Base-by-base conservation (phyloP, 2,329 filamentous ascomycete species). In the Blastomyces gilchristii region DNA sequence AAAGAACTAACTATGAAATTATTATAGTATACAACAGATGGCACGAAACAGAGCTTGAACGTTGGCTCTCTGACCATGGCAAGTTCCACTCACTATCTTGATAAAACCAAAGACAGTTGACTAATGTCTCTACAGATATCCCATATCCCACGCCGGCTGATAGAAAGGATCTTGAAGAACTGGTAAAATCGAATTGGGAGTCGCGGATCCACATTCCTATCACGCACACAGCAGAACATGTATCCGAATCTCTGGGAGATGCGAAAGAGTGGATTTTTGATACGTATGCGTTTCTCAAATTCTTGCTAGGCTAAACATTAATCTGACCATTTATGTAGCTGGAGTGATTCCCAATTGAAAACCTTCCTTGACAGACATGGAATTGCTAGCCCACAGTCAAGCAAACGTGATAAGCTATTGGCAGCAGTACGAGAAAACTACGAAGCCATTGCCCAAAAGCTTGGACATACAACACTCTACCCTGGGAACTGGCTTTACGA, bases 21-120 rank as follows among this genome's bases (percentile, higher is more conserved):
- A 64, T 64, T 68, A 58, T 72, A 96, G 93, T 88, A 18, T 97
- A 97, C 82, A 97, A 97, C 80, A 97, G 94, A 76, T 99, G 94
- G 94, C 93, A 97, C 71, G 88, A 97, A 81, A 96, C 90, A 28
- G 94, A 99, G 82, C 85, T 99, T 39, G 93, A 99, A 80, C 86
- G 92, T 71, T 99, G 94, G 94, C 86, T 99, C 59, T 89, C 89
- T 39, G 94, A 99, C 74, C 84, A 97, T 78, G 85, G 76, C 77
- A 68, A 53, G 63, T 59, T 39, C 18, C 53, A 18, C 22, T 12
- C 4, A 16, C 9, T 34, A 37, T 54, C 25, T n/a, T 59, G 18
- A 37, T 7, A 56, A 25, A 14, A 6, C 28, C 28, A 31, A 31
- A 31, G 28, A 2, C 28, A 31, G 4, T 31, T 31, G 28, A 31